Base-by-base conservation (phyloP, 495 filamentous ascomycete species). In the Podospora tetraspora region DNA sequence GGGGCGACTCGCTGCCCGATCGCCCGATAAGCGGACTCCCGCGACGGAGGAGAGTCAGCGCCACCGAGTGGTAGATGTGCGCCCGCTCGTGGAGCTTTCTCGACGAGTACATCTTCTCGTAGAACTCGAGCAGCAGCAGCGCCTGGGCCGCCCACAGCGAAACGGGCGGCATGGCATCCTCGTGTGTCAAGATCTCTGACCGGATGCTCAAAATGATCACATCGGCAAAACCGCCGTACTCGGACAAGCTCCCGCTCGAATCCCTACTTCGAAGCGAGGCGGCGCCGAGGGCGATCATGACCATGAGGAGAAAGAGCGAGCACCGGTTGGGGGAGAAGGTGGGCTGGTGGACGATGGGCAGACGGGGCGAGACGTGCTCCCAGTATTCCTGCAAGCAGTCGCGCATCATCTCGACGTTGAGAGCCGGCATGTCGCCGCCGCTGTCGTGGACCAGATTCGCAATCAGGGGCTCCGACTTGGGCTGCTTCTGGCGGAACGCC, bases 51-150 rank as follows among this genome's bases (percentile, higher is more conserved):
- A 98, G 82, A 1, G 92, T 97, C 32, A 99, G 83, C 0, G 94
- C 96, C 3, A 94, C 94, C n/a, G 91, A 92, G 73, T 99, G 95
- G 70, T 97, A 95, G 56, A 97, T 97, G 71, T 98, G 95, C 0
- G 93, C 94, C 68, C 95, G 88, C 78, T 99, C 95, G 77, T 99
- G 95, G 24, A 98, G 84, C 11, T 87, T 86, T 32, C 93, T 84
- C 1, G 93, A 96, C 8, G 92, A 92, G 75, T 93, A 97, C 86
- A 95, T 91, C 84, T 99, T 99, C 79, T 99, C 95, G 75, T 94
- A 97, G 3, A 97, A 87, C 73, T 99, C 95, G 19, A 99, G 81
- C 9, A 99, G 80, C 16, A 99, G 78, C 25, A 98, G 80, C 0
- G 95, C 90, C 74, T 99, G 95, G 69, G 96, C 96, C 27, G 97